Base-by-base conservation (phyloP, 2,329 filamentous ascomycete genomes). In the Sclerotinia trifoliorum region DNA sequence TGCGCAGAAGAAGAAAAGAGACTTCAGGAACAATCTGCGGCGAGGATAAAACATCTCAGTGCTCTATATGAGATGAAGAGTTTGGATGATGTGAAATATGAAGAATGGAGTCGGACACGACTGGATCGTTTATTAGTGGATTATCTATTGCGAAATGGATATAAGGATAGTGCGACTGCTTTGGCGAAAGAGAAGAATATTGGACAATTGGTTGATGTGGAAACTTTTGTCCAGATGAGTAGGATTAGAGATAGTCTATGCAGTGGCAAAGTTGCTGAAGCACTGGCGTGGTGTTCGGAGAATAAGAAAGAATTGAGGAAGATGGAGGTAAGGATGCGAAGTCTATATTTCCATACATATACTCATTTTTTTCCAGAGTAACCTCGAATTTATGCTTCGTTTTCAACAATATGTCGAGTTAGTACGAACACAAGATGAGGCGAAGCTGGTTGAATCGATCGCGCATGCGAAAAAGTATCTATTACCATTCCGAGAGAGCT, bases 361-460 rank as follows among this genome's bases (percentile, higher is more conserved):
- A 42, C 42, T 68, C 52, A 64, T 44, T 13, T 7, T 17, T 21
- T 68, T 42, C 13, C 74, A 93, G 84, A 93, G 90, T 75, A 91
- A 90, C 73, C 85, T 99, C 21, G 95, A 99, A 79, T 96, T 97
- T 76, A 92, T 96, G 83, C 85, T 99, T 55, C 89, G 95, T 17
- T 85, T 96, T 75, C 95, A 99, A 79, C 94, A 98, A 78, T 98
- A 94, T 78, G 94, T 98, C 74, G 95, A 98, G 79, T 84, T 98
- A 70, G 88, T 96, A 69, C 85, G 94, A 69, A 87, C 84, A 51
- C 86, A 86, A 66, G 83, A 88, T 5, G 82, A 85, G 32, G 77
- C 81, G 8, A 93, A 90, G 76, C 83, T 91, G 56, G 80, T 88
- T 60, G 93, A 97, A 71, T 93, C 94, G 17, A 90, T 93, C 70